phyloP scores from a whole-genome alignment of 2,329 filamentous ascomycete species.

The Boeremia lycopersici region DNA sequence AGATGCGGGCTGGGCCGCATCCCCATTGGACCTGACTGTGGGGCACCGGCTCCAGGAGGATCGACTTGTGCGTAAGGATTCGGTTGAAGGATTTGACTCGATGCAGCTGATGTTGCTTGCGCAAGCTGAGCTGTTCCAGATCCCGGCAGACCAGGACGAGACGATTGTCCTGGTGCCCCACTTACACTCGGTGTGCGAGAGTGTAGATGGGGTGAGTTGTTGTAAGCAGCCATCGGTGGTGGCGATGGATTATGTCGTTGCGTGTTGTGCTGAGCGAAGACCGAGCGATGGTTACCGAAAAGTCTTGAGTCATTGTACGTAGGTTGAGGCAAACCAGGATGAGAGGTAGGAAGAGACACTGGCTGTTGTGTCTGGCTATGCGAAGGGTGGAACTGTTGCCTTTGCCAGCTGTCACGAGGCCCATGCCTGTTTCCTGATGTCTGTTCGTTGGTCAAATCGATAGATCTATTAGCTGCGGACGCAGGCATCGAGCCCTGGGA shows the following conservation, averaged over 20 bases:
- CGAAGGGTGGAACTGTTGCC: slow-evolving; percentile 33
- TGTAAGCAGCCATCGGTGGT: slow-evolving; percentile 37
- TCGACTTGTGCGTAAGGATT: slow-evolving; percentile 48
- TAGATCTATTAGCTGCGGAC: slow-evolving; percentile 29
- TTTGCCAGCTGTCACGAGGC: slow-evolving; percentile 40
- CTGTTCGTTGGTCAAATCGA: slow-evolving; percentile 43
- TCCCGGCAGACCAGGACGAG: slow-evolving; percentile 33
- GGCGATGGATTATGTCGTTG: slow-evolving; percentile 43
- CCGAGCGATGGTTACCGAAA: slow-evolving; percentile 37
- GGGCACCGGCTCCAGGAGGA: slow-evolving; percentile 35
- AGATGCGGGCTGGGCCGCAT: slow-evolving; percentile 47
- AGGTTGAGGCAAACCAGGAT: slow-evolving; percentile 34
- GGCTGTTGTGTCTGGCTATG: slow-evolving; percentile 37
- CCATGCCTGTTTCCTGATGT: slow-evolving; percentile 21
- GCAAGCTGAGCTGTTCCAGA: slow-evolving; percentile 28
- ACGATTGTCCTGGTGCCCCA: slow-evolving; percentile 30
- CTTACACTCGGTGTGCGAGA: slow-evolving; percentile 45
- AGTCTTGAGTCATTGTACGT: slow-evolving; percentile 28
- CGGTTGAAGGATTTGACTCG: slow-evolving; percentile 42
- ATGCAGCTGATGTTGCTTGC: slow-evolving; percentile 24
- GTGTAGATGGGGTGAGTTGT: slow-evolving; percentile 42
- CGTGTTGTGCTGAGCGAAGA: slow-evolving; percentile 42
- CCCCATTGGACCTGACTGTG: slow-evolving; percentile 40
- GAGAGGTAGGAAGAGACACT: slow-evolving; percentile 34
- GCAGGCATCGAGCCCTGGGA: slow-evolving; percentile 34